Base-by-base conservation (phyloP, 306 rosid species). In the Quillaja saponaria region DNA sequence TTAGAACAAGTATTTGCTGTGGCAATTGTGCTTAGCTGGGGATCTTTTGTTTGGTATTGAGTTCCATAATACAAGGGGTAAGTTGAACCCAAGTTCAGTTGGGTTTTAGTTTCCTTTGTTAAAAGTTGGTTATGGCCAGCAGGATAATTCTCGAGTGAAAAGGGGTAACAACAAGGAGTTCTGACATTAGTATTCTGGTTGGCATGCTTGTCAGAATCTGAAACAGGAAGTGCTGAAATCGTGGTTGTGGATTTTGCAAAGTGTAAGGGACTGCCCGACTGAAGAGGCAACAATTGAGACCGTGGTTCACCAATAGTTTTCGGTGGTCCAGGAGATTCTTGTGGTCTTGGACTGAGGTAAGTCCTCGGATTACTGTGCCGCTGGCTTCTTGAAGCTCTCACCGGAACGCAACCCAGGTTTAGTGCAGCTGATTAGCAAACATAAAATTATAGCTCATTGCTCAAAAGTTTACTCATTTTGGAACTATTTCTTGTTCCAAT, bases 331-430 rank as follows among this genome's bases (percentile, higher is more conserved):
- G 84, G 50, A 41, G 82, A 86, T 38, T 83, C 96, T 68, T 76
- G 96, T 14, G 67, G 37, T 72, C 90, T 86, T 6, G 86, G 86
- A 49, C 84, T 59, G 47, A 94, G 97, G 77, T 94, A 94, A 66
- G 82, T 85, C 85, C 96, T 83, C 0, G 84, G 95, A 68, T 90
- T 94, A 67, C 64, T 81, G 71, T 90, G 96, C 52, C 99, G 79
- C 76, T 90, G 97, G 81, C 99, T 94, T 80, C 99, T 87, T 1
- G 97, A 83, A 80, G 99, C 95, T 80, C 82, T 90, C 21, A 83
- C 91, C 13, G 95, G 90, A 73, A 77, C 73, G 76, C 99, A 94
- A 6, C 99, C 99, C 59, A 94, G 81, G 76, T 87, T 87, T 55
- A 94, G 99, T 58, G 99, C 99, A 78, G 99, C 99, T 94, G 90